Base-by-base conservation (phyloP, 1,284 basidiomycete genomes). In the Ceratobasidium theobromae region DNA sequence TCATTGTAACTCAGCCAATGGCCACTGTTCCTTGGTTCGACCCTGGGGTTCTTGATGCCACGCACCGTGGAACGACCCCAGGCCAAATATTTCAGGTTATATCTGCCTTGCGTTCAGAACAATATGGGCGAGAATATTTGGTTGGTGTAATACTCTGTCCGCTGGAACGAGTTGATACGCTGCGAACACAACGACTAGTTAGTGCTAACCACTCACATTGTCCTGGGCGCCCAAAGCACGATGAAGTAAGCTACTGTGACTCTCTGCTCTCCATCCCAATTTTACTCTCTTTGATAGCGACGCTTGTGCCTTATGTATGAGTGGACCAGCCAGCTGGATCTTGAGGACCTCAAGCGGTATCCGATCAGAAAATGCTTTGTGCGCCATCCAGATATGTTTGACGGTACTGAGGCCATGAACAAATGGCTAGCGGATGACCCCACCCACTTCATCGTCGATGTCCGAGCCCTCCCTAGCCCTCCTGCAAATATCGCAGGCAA, bases 341-440 rank as follows among this genome's bases (percentile, higher is more conserved):
- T 40, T 9, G 35, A 25, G 16, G 35, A 14, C 6, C 23, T 35
- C 5, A 52, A 52, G 40, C 41, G 38, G 12, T 38, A 35, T 1
- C 58, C 58, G 5, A 21, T 64, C 14, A 46, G 58, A 11, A 64
- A 64, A 18, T 64, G 58, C n/a, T 64, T 51, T 18, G 48, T 64
- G 14, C 58, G 48, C 12, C 58, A 64, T 35, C 48, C 58, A 9
- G 58, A 64, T 27, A 18, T 6, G 14, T 64, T 64, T 38, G 58
- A 40, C 16, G 27, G 33, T 2, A 8, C 21, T 21, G 48, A 64
- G 16, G 58, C 8, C 8, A 64, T 64, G 58, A 64, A 64, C 48
- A 27, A 38, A 18, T 64, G 58, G 58, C 30, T 64, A 11, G 25
- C 16, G 11, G 12, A 25, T 3, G 52, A 48, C 30, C 21, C 58